Evolutionary conservation across 768 basidiomycete genomes (phyloP).

Genomic region (Amylocystis lapponica): DNA sequence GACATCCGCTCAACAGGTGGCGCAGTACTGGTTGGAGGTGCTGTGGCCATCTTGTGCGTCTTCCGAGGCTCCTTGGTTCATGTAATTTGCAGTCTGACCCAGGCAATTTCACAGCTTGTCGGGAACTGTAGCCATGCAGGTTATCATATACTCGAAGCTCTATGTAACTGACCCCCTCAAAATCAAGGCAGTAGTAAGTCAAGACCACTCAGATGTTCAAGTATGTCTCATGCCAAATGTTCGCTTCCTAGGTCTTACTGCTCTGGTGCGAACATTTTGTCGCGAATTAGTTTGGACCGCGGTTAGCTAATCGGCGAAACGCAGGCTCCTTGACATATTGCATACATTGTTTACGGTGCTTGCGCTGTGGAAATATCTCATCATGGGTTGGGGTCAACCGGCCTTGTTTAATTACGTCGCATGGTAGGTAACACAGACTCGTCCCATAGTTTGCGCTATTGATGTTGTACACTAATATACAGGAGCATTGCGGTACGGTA

Average conservation of each 20-base stretch:
- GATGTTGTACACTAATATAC: no score
- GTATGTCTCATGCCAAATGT: not conserved
- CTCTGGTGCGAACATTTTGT: conserved; percentile 9
- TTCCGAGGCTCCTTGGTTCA: no score
- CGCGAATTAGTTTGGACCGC: no score
- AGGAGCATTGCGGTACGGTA: conserved; percentile 16
- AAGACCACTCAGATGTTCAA: no score
- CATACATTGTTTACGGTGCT: conserved; percentile 20
- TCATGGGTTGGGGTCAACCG: conserved; percentile 18
- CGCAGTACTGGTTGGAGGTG: no score
- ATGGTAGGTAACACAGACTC: no score
- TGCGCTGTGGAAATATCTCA: conserved; percentile 21
- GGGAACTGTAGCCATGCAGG: conserved; percentile 14
- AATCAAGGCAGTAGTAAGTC: conserved; percentile 12
- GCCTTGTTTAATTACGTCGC: not conserved
- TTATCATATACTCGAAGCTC: conserved; percentile 10
- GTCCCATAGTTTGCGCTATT: no score
- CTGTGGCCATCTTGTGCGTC: no score
- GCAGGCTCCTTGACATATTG: conserved; percentile 20
- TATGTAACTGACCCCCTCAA: conserved; percentile 7
- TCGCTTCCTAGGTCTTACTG: conserved; percentile 5
- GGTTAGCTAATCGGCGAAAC: no score
- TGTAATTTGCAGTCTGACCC: no score
- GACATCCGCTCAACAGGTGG: no score
- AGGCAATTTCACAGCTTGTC: no score